Percentiles rank a stretch among this genome's conserved stretches.
Conservation (phyloP, 2,329 filamentous ascomycete species). For the Ustulina deusta region DNA sequence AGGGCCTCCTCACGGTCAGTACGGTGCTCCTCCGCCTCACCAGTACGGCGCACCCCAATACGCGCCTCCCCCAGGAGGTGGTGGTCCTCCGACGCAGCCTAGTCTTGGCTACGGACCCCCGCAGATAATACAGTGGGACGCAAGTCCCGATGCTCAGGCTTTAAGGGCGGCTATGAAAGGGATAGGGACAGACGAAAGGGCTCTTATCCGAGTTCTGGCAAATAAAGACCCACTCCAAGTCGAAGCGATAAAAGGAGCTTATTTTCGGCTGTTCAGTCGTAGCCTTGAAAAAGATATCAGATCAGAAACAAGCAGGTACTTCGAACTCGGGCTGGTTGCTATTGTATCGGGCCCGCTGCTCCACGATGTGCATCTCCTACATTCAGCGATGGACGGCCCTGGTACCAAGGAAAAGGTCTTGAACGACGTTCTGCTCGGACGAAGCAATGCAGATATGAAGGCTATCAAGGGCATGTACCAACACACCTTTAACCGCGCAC, state of each 20-base stretch:
- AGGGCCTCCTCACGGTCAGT: conserved; percentile 35
- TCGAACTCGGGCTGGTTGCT: conserved; percentile 79
- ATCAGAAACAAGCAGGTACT: conserved; percentile 80
- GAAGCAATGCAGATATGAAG: conserved; percentile 87
- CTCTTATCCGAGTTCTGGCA: conserved; percentile 76
- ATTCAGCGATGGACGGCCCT: conserved; percentile 78
- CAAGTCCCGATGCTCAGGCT: conserved; percentile 74
- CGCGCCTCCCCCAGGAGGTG: conserved; percentile 42
- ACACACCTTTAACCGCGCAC: conserved; percentile 70
- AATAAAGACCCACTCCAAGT: conserved; percentile 84
- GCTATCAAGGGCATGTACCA: conserved; percentile 87
- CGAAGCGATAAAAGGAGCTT: conserved; percentile 74
- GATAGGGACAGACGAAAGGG: conserved; percentile 87
- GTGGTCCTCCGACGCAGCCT: conserved; percentile 69
- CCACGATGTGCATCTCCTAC: conserved; percentile 78
- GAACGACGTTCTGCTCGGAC: conserved; percentile 85
- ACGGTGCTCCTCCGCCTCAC: conserved; percentile 50
- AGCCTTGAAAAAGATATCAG: conserved; percentile 80
- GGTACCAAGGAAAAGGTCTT: conserved; percentile 90
- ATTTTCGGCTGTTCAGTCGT: conserved; percentile 72
- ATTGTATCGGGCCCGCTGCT: conserved; percentile 82
- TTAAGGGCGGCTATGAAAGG: conserved; percentile 91
- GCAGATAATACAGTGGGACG: conserved; percentile 77
- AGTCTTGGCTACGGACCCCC: conserved; percentile 80
- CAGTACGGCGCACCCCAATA: conserved; percentile 55